Evolutionary conservation across 805 yeast species (phyloP), one percentile per base, ranked within the genome.

Genomic region (Cyberlindnera saturnus): DNA sequence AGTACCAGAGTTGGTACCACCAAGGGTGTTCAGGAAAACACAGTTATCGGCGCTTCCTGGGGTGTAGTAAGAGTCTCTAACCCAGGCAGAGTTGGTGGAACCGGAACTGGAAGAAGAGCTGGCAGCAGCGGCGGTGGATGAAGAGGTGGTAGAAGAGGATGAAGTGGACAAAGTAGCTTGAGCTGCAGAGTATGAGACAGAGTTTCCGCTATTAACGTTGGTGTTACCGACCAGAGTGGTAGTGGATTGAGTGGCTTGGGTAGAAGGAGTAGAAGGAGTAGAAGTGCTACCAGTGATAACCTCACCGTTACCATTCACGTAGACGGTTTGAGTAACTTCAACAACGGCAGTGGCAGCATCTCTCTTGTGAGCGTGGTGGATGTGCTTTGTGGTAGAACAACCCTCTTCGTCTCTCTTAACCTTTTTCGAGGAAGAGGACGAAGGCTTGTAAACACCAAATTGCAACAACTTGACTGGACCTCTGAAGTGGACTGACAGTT

Each of bases 1-100:
- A 32, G 76, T 77, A 70, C 99, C 99, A 13, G 96, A 87, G 41
- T 87, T 89, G 35, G 81, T 70, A 42, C 95, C 96, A 67, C 99
- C 99, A 59, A 71, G 69, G 66, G 85, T 77, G 82, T 91, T 91
- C 70, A 90, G 70, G 79, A 93, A 90, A 34, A 80, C 81, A 52
- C 79, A 69, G 65, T 89, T 89, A 57, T 74, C 69, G 41, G 89
- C 67, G 35, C 82, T 67, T 50, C 90, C 90, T 48, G 90, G 80
- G 17, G 73, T 67, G 74, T 75, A 91, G 75, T 82, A 85, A 13
- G 95, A 77, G 44, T 65, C 65, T 76, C 95, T 82, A 36, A 67
- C 58, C 96, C 96, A 91, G 44, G 65, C 75, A 58, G 73, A 60
- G 29, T 72, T 55, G 33, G 67, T 60, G 20, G 71, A 44, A 26